phyloP scores from a whole-genome alignment of 345 rosid species.

The Eucalyptus curtisii region DNA sequence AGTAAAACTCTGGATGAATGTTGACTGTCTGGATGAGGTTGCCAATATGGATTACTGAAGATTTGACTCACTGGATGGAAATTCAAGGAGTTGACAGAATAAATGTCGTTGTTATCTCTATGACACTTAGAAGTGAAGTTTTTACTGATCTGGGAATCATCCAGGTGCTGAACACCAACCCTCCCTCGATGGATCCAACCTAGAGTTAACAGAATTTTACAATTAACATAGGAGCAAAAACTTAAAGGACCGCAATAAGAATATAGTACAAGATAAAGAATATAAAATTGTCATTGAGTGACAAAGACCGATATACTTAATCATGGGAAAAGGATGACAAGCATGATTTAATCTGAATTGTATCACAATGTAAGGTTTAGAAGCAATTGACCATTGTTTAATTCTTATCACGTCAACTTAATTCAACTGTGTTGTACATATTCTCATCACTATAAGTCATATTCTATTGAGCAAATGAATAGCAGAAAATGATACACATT shows the following conservation, averaged over 20 bases:
- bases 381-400: neutral
- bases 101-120: conserved; percentile 75
- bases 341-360: neutral
- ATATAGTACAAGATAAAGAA: neutral
- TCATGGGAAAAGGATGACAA: neutral
- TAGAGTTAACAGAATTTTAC: neutral
- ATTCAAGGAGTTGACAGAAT: conserved; percentile 88
- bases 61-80: conserved; percentile 80
- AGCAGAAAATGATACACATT: neutral
- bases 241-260: neutral
- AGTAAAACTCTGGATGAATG: neutral
- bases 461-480: neutral
- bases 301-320: neutral
- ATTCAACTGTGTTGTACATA: neutral
- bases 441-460: neutral
- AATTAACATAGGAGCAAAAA: neutral
- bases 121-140: conserved; percentile 99
- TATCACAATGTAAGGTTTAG: neutral
- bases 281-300: neutral
- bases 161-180: conserved; percentile 96
- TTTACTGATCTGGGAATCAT: conserved; percentile 63
- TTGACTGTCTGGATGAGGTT: neutral
- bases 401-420: neutral
- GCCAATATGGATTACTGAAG: neutral
- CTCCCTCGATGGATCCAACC: conserved; percentile 98